A percentile compares a stretch with the other conserved stretches of the same genome.
These are phyloP conservation scores for Ambrosiella beaveri DNA, from an alignment of 2,329 filamentous ascomycete species.

Conservation along the genomic window DNA sequence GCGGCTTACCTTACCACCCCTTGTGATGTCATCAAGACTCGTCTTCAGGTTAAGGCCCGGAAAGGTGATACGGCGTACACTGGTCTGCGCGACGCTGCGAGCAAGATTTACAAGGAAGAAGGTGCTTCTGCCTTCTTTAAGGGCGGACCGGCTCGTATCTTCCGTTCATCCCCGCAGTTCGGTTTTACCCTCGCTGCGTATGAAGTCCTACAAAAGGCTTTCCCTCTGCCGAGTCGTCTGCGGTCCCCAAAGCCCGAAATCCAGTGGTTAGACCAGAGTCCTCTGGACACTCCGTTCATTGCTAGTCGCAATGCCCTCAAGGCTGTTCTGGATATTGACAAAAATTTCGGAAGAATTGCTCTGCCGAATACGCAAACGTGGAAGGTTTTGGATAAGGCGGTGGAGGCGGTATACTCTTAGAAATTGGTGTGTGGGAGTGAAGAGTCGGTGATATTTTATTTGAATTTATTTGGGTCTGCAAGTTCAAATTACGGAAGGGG, in stretches of 20 bases:
- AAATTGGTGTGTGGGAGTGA: neutral
- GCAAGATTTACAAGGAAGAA: constrained; percentile 73
- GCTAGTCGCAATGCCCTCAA: constrained; percentile 80
- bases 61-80: constrained; percentile 87
- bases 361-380: constrained; percentile 36
- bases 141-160: constrained; percentile 83
- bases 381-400: constrained; percentile 29
- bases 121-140: constrained; percentile 97
- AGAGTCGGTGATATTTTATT: neutral
- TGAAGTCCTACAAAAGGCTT: constrained; percentile 70
- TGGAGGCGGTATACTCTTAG: constrained; percentile 12
- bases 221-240: constrained; percentile 35
- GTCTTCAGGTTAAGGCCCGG: constrained; percentile 88
- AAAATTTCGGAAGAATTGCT: constrained; percentile 70
- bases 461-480: neutral
- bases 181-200: constrained; percentile 94
- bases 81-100: constrained; percentile 68
- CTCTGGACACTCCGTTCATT: constrained; percentile 37
- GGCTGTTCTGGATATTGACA: constrained; percentile 84
- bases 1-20: constrained; percentile 91
- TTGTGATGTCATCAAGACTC: constrained; percentile 97
- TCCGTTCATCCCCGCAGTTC: constrained; percentile 92
- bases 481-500: constrained; percentile 1
- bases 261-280: constrained; percentile 37
- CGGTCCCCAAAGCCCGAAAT: constrained; percentile 30